Conservation (phyloP, 108 stramenopile species). For the Skeletonema costatum region DNA sequence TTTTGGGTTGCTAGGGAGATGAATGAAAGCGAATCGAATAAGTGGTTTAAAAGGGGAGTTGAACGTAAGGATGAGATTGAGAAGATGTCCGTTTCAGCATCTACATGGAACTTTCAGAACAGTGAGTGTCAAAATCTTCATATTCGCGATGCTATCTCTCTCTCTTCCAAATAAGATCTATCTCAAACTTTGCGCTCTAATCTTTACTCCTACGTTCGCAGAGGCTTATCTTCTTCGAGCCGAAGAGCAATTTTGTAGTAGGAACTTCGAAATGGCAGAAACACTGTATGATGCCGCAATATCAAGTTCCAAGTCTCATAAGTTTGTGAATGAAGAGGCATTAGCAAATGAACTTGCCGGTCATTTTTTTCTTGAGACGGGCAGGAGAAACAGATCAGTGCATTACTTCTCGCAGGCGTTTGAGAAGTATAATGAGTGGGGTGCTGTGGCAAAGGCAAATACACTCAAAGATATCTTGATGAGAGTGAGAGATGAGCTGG, state of each 20-base stretch:
- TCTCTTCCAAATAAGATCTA: too few relatives aligned
- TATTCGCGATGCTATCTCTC: too few relatives aligned
- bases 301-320: background rate
- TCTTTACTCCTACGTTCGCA: background rate
- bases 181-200: background rate
- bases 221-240: background rate
- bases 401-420: constrained; percentile 1
- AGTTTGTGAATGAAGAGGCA: constrained; percentile 18
- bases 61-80: background rate
- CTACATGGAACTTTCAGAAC: background rate
- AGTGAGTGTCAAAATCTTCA: too few relatives aligned
- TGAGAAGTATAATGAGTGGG: constrained; percentile 20
- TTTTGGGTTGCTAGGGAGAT: background rate
- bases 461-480: too few relatives aligned
- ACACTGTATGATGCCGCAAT: constrained; percentile 17
- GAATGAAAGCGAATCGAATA: background rate
- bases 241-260: background rate
- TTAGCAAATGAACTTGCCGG: constrained; percentile 18
- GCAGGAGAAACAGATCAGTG: background rate
- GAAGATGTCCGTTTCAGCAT: background rate
- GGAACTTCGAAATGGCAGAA: background rate
- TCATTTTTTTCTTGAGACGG: constrained; percentile 11
- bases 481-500: too few relatives aligned
- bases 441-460: constrained; percentile 14
- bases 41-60: background rate